phyloP scores from a whole-genome alignment of 441 rosid genomes.

The Pelargonium cotyledonis region DNA sequence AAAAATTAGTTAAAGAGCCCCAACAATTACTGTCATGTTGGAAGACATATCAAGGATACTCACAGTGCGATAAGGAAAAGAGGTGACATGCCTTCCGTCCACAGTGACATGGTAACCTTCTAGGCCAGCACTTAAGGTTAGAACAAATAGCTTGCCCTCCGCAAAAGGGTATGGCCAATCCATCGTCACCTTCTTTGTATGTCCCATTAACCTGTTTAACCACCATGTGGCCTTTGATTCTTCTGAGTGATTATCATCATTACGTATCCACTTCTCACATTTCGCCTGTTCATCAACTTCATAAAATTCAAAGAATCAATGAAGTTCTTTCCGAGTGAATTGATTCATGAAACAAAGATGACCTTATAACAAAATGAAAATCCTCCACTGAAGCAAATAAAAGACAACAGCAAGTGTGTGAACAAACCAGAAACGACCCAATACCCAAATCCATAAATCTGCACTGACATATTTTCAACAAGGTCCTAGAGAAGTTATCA shows the following conservation, averaged over 20 bases:
- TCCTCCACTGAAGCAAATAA: too few relatives aligned
- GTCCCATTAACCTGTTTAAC: constrained; percentile 2
- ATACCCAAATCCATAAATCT: background rate
- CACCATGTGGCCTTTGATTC: constrained; percentile 8
- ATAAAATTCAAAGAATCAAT: constrained; percentile 2
- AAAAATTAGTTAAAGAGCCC: background rate
- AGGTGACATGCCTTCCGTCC: constrained; percentile 4
- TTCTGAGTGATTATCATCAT: constrained; percentile 3
- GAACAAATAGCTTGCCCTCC: constrained; percentile 7
- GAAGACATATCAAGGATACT: background rate
- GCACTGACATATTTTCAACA: background rate
- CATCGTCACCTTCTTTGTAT: background rate
- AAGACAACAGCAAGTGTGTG: too few relatives aligned
- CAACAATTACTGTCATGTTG: background rate
- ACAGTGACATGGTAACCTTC: constrained; percentile 10
- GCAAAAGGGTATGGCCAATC: constrained; percentile 11
- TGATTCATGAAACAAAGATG: too few relatives aligned
- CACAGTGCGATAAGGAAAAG: constrained; percentile 10
- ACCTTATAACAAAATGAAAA: too few relatives aligned
- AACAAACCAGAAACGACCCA: background rate
- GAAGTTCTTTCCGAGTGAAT: background rate
- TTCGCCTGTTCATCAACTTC: constrained; percentile 7
- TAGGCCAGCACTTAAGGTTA: constrained; percentile 1
- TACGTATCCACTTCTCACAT: constrained; percentile 4
- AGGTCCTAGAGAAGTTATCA: background rate